Evolutionary conservation across 129 eudicot genomes (phyloP).

Genomic region (Pseudognaphalium luteoalbum): DNA sequence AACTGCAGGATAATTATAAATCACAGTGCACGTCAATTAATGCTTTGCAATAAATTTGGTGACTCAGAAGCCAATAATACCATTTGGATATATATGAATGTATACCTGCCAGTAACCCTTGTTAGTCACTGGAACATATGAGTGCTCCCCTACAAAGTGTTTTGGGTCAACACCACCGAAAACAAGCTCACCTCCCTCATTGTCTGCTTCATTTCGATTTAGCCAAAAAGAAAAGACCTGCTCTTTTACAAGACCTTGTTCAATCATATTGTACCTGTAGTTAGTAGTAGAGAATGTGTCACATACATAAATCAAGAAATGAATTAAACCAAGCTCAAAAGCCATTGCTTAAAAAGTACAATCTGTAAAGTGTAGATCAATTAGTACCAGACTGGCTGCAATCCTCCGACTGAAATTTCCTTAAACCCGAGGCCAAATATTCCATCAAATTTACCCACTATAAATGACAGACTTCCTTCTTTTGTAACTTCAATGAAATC

Average conservation of each 20-base stretch:
- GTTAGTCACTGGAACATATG: conserved; percentile 73
- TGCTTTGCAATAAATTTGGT: not conserved
- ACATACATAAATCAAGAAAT: not conserved
- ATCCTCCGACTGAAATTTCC: conserved; percentile 71
- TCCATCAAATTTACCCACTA: conserved; percentile 76
- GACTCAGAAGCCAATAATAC: not conserved
- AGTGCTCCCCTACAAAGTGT: conserved; percentile 72
- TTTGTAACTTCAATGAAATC: conserved; percentile 72
- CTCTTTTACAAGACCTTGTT: conserved; percentile 76
- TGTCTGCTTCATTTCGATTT: conserved; percentile 57
- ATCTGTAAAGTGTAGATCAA: not conserved
- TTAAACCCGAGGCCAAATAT: conserved; percentile 88
- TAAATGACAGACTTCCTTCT: conserved; percentile 67
- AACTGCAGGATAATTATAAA: conserved; percentile 46
- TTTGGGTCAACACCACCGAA: conserved; percentile 86
- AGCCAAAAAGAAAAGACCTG: conserved; percentile 83
- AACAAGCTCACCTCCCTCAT: conserved; percentile 75
- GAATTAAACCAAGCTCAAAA: not conserved
- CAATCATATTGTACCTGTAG: conserved; percentile 78
- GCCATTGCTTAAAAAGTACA: not conserved
- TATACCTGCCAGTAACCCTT: conserved; percentile 93
- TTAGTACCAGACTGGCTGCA: conserved; percentile 71
- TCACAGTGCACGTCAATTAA: conserved; percentile 1
- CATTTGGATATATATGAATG: not conserved
- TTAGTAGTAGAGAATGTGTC: not conserved